phyloP scores from a whole-genome alignment of 495 filamentous ascomycete genomes.

The Neurospora intermedia region DNA sequence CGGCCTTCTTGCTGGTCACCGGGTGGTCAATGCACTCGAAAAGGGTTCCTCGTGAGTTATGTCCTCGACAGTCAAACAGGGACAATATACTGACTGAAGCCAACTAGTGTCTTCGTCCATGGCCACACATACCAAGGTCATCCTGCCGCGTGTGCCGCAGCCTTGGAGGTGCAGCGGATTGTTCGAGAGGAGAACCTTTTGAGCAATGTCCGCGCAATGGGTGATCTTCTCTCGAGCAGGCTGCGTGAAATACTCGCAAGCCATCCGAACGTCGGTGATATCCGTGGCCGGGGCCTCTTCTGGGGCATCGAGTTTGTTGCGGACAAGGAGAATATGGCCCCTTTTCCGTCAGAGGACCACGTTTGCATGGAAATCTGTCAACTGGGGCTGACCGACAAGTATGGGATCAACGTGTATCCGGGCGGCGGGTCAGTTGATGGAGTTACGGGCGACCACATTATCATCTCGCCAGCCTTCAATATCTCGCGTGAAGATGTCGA shows the following conservation, averaged over 20 bases:
- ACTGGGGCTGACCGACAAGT: slow-evolving; percentile 37
- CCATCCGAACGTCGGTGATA: slow-evolving; percentile 51
- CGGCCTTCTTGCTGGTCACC: slow-evolving; percentile 44
- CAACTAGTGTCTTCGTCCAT: slow-evolving; percentile 36
- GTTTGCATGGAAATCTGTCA: slow-evolving; percentile 43
- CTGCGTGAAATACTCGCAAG: slow-evolving; percentile 33
- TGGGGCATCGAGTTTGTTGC: slow-evolving; percentile 51
- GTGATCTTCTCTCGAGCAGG: slow-evolving; percentile 33
- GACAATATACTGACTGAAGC: slow-evolving; percentile 7
- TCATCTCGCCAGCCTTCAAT: slow-evolving; percentile 68
- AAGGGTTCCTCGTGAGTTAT: slow-evolving; percentile 43
- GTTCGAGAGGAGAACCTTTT: slow-evolving; percentile 45
- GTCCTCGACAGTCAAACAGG: neutral
- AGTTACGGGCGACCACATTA: slow-evolving; percentile 58
- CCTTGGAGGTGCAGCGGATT: slow-evolving; percentile 49
- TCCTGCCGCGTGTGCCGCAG: slow-evolving; percentile 48
- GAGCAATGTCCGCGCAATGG: slow-evolving; percentile 41
- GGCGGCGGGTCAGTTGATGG: slow-evolving; percentile 60
- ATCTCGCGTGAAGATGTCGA: slow-evolving; percentile 52
- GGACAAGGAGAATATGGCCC: slow-evolving; percentile 34
- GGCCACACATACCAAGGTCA: slow-evolving; percentile 56
- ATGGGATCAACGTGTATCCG: slow-evolving; percentile 60
- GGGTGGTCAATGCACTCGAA: slow-evolving; percentile 43
- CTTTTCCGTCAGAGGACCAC: slow-evolving; percentile 33
- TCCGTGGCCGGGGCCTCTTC: slow-evolving; percentile 54